Percentiles rank a stretch among this genome's conserved stretches.
These are phyloP conservation scores for Dioscorea zingiberensis DNA, from an alignment of 106 monocot species.

Conservation along the genomic window DNA sequence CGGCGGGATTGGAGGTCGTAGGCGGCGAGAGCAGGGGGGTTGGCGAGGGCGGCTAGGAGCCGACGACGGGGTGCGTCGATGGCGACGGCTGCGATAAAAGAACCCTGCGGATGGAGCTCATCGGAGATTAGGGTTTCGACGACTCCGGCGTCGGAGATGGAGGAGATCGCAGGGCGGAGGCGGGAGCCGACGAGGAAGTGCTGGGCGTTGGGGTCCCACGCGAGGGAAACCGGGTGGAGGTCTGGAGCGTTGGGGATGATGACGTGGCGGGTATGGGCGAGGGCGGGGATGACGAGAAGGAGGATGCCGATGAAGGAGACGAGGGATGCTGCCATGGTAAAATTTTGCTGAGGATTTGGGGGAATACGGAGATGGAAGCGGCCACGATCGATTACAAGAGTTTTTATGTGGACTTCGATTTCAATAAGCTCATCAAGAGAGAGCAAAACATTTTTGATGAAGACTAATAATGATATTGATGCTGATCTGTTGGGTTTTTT, in stretches of 20 bases:
- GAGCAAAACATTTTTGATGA: too few species aligned
- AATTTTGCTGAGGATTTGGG: too few species aligned
- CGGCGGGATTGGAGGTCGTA: slow-evolving; percentile 33
- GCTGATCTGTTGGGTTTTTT: too few species aligned
- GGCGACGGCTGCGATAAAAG: slow-evolving; percentile 19
- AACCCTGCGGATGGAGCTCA: slow-evolving; percentile 30
- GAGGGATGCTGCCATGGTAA: slow-evolving; percentile 11
- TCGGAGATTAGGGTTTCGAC: slow-evolving; percentile 22
- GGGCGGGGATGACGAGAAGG: slow-evolving; percentile 6
- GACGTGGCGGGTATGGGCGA: slow-evolving; percentile 44
- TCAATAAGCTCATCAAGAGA: too few species aligned
- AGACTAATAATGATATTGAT: too few species aligned
- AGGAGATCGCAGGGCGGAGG: slow-evolving; percentile 12
- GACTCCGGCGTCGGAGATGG: slow-evolving; percentile 42
- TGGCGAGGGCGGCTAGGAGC: slow-evolving; percentile 8
- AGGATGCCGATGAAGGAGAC: slow-evolving; percentile 17
- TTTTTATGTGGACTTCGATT: too few species aligned
- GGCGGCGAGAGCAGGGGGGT: slow-evolving; percentile 18
- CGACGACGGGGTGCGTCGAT: not conserved
- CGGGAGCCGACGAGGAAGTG: slow-evolving; percentile 74
- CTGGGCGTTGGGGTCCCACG: slow-evolving; percentile 57
- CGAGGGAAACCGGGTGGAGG: slow-evolving; percentile 34
- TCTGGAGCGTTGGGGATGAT: slow-evolving; percentile 26
- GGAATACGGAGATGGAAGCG: too few species aligned
- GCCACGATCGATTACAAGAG: too few species aligned